Percentiles rank a stretch among this genome's conserved stretches.
Conservation (phyloP, 768 basidiomycete species). For the Russula emetica region DNA sequence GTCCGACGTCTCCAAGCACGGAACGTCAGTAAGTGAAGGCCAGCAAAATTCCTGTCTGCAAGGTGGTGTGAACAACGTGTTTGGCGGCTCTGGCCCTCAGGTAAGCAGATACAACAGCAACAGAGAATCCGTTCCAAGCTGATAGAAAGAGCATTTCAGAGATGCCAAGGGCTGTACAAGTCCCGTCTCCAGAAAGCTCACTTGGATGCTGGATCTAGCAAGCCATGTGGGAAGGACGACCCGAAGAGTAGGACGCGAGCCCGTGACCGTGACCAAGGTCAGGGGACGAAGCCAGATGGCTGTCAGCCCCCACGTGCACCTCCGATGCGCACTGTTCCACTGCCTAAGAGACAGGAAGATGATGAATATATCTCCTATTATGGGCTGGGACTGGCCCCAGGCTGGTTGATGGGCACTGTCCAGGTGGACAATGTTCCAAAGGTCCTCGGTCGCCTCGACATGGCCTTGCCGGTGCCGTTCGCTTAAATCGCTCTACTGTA, state of each 20-base stretch:
- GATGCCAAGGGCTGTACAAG: neutral
- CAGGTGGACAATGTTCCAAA: neutral
- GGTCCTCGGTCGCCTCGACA: neutral
- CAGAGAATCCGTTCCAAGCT: neutral
- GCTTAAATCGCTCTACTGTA: neutral
- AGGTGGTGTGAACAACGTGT: neutral
- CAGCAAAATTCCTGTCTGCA: conserved; percentile 4
- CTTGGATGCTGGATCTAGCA: neutral
- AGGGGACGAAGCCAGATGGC: neutral
- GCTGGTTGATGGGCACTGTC: too few relatives aligned
- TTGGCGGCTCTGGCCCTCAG: neutral
- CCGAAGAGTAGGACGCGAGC: neutral
- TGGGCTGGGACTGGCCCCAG: neutral
- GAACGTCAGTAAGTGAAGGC: neutral
- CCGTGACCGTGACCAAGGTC: neutral
- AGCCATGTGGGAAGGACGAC: neutral
- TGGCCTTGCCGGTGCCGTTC: conserved; percentile 10
- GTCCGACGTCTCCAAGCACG: neutral
- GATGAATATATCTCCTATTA: neutral
- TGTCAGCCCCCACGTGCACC: neutral
- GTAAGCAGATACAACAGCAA: neutral
- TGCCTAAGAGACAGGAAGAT: neutral
- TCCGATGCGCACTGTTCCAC: neutral
- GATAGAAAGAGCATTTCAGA: neutral
- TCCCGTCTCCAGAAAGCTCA: neutral